Percentiles rank a stretch among this genome's conserved stretches.
Evolutionary conservation across 73 alveolate genomes (phyloP).

Genomic region (Uronychia setigera): DNA sequence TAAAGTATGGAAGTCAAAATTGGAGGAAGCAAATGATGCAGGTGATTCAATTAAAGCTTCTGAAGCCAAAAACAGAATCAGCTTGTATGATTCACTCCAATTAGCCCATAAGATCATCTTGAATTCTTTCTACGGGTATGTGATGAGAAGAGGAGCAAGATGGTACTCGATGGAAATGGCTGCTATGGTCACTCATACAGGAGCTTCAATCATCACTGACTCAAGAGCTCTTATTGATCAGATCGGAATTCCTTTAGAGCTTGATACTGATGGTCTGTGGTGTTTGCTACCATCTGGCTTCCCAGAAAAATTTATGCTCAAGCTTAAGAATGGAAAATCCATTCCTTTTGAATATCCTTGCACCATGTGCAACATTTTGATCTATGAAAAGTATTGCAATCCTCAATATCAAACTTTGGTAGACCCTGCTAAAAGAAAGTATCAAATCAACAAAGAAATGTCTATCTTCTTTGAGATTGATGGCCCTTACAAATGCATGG

Average conservation of each 20-base stretch:
- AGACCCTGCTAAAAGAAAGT: constrained; percentile 50
- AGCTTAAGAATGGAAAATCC: constrained; percentile 87
- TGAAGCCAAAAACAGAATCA: constrained; percentile 82
- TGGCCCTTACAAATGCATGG: constrained; percentile 99
- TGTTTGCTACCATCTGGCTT: constrained; percentile 99
- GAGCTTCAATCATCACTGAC: constrained; percentile 97
- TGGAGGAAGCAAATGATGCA: constrained; percentile 88
- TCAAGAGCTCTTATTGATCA: constrained; percentile 96
- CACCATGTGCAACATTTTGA: constrained; percentile 93
- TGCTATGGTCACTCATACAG: constrained; percentile 99
- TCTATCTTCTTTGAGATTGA: constrained; percentile 99
- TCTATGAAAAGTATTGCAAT: constrained; percentile 97
- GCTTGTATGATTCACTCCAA: constrained; percentile 91
- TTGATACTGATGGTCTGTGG: constrained; percentile 99
- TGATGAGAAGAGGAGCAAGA: constrained; percentile 99
- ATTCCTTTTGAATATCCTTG: constrained; percentile 95
- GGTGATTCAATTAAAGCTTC: constrained; percentile 66
- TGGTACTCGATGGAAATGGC: constrained; percentile 99
- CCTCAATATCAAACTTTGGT: constrained; percentile 90
- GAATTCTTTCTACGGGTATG: constrained; percentile 99
- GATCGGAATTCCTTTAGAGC: constrained; percentile 99
- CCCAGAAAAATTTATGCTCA: constrained; percentile 97
- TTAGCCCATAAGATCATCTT: constrained; percentile 99
- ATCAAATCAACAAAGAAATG: constrained; percentile 92
- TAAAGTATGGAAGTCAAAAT: constrained; percentile 94